Evolutionary conservation across 441 rosid genomes (phyloP), one percentile per base, ranked within the genome.

Genomic region (Arabidopsis lyrata): DNA sequence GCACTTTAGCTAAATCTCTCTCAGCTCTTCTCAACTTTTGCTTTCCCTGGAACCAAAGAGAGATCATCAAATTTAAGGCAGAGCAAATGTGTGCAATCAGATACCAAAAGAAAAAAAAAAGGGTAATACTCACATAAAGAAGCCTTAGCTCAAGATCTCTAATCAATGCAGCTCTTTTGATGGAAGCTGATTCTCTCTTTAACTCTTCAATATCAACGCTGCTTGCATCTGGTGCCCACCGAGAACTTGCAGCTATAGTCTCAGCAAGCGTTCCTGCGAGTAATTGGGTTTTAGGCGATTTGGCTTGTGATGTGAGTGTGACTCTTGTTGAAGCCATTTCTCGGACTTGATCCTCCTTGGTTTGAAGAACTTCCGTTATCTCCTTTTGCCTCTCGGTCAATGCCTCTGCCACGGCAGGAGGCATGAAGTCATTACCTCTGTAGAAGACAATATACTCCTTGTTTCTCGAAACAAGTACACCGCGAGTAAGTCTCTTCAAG

Each of bases 381-480:
- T 84, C 79, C 52, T 84, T 84, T 77, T 69, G 83, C 82, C 95
- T 83, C 76, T 86, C 93, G 42, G 82, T 86, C 83, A 93, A 63
- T 53, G 86, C 82, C 70, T 83, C 86, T 15, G 62, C 71, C 56
- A 91, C 84, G 16, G 63, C 82, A 45, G 97, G 90, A 9, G 95
- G 97, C 85, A 93, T 75, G 86, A 93, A 93, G 79, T 91, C 98
- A 80, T 93, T 91, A 45, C 98, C 98, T 83, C 97, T 81, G 78
- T 91, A 93, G 78, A 93, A 91, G 62, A 91, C 97, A 65, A 93
- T 86, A 67, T 75, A 91, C 56, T 93, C 97, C 83, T 88, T 93
- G 91, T 93, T 93, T 81, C 97, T 87, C 11, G 95, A 90, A 55
- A 93, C 85, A 54, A 93, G 85, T 65, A 85, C 80, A 56, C 97